Conservation (phyloP, 2,329 filamentous ascomycete genomes). For the Blastomyces parvus region DNA sequence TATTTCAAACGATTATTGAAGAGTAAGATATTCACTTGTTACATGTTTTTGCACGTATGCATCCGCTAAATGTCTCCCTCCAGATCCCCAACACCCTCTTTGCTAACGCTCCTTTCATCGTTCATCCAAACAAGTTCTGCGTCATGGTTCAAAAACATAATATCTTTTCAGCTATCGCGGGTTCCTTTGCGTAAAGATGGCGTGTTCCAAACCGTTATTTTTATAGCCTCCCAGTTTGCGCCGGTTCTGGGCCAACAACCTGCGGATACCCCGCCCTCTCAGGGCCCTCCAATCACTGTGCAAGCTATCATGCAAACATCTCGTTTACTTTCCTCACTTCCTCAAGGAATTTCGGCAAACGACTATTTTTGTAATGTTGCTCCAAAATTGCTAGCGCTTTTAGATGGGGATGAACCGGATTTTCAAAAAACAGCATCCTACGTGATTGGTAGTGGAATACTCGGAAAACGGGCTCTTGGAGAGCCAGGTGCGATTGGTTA, state of each 20-base stretch:
- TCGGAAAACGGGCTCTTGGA: slow-evolving; percentile 33
- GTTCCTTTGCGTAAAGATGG: slow-evolving; percentile 34
- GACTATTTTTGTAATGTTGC: slow-evolving; percentile 32
- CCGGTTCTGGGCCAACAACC: slow-evolving; percentile 31
- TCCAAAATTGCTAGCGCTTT: slow-evolving; percentile 31
- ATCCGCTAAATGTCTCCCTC: neutral
- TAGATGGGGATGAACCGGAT: slow-evolving; percentile 34
- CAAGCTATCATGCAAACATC: slow-evolving; percentile 39
- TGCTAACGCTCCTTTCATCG: slow-evolving; percentile 30
- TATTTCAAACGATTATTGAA: slow-evolving; percentile 26
- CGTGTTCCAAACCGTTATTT: slow-evolving; percentile 35
- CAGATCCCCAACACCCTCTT: slow-evolving; percentile 29
- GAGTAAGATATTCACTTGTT: slow-evolving; percentile 22
- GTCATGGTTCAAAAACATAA: slow-evolving; percentile 31
- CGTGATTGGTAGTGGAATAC: slow-evolving; percentile 35
- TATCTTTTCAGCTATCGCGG: slow-evolving; percentile 31
- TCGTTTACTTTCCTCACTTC: slow-evolving; percentile 34
- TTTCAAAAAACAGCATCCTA: slow-evolving; percentile 36
- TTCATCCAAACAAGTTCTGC: slow-evolving; percentile 31
- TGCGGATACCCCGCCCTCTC: slow-evolving; percentile 22
- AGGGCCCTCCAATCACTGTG: slow-evolving; percentile 34
- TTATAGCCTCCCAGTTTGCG: slow-evolving; percentile 35
- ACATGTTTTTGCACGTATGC: neutral
- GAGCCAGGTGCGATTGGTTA: slow-evolving; percentile 33
- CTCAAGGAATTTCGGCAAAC: slow-evolving; percentile 27